A percentile compares a stretch with the other conserved stretches of the same genome.
Conservation (phyloP, 2,329 filamentous ascomycete species). For the Cladobotryum protrusum region DNA sequence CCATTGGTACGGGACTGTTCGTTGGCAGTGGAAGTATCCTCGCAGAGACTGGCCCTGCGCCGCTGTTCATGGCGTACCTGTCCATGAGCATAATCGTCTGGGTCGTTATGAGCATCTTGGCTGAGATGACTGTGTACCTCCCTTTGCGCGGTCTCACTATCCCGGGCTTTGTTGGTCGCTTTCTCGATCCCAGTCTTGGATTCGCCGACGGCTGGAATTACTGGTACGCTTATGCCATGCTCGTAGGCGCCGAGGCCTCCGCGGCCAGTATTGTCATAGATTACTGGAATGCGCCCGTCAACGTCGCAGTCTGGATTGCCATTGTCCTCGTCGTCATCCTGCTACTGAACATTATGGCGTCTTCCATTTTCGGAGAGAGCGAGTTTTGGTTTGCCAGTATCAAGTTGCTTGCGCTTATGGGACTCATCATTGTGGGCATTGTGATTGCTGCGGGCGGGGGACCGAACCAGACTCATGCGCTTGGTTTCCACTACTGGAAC, state of each 20-base stretch:
- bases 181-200: conserved; percentile 48
- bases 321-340: conserved; percentile 50
- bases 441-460: conserved; percentile 52
- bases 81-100: conserved; percentile 49
- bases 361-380: conserved; percentile 53
- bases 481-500: conserved; percentile 36
- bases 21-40: conserved; percentile 55
- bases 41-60: conserved; percentile 53
- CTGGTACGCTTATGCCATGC: conserved; percentile 55
- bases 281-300: conserved; percentile 51
- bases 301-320: conserved; percentile 53
- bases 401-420: conserved; percentile 54
- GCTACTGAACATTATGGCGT: conserved; percentile 50
- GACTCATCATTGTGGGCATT: conserved; percentile 49
- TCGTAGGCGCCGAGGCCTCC: conserved; percentile 52
- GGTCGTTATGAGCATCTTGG: conserved; percentile 48
- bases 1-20: conserved; percentile 60
- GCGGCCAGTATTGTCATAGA: conserved; percentile 53
- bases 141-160: conserved; percentile 52
- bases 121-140: conserved; percentile 50
- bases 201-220: conserved; percentile 57
- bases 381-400: conserved; percentile 57
- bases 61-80: conserved; percentile 63
- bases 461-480: conserved; percentile 42
- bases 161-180: conserved; percentile 50